phyloP scores from a whole-genome alignment of 2,329 filamentous ascomycete species.

The Apiospora koreana region DNA sequence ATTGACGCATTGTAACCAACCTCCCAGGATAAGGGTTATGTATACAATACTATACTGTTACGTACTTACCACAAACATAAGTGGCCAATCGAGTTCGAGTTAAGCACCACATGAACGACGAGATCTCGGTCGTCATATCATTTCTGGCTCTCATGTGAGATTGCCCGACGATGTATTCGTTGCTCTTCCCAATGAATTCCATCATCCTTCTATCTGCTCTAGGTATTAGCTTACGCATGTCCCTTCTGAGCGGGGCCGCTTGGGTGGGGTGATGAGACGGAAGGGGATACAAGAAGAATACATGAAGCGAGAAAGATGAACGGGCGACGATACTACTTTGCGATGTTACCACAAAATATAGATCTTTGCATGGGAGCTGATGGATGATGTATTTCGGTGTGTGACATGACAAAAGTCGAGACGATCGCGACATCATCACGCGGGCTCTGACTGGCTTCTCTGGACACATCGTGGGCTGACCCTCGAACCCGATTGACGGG shows the following conservation, averaged over 20 bases:
- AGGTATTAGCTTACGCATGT: neutral
- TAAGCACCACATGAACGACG: neutral
- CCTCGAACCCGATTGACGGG: slow-evolving; percentile 9
- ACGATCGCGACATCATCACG: neutral
- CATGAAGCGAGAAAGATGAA: neutral
- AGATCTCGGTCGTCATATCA: neutral
- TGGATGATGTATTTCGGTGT: neutral
- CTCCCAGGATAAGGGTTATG: neutral
- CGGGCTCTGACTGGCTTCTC: neutral
- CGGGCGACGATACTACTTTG: neutral
- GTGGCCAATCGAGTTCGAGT: neutral
- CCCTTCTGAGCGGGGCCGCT: neutral
- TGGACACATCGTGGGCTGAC: slow-evolving; percentile 4
- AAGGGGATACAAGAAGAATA: neutral
- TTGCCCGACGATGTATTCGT: neutral
- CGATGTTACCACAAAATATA: neutral
- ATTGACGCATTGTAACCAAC: neutral
- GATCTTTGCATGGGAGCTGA: neutral
- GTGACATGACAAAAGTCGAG: neutral
- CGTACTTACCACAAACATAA: neutral
- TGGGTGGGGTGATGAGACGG: neutral
- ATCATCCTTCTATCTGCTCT: no score
- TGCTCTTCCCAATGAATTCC: no score
- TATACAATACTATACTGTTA: neutral
- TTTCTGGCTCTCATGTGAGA: neutral